Evolutionary conservation across 2,329 filamentous ascomycete species (phyloP).

Genomic region (Aspergillus sp.): DNA sequence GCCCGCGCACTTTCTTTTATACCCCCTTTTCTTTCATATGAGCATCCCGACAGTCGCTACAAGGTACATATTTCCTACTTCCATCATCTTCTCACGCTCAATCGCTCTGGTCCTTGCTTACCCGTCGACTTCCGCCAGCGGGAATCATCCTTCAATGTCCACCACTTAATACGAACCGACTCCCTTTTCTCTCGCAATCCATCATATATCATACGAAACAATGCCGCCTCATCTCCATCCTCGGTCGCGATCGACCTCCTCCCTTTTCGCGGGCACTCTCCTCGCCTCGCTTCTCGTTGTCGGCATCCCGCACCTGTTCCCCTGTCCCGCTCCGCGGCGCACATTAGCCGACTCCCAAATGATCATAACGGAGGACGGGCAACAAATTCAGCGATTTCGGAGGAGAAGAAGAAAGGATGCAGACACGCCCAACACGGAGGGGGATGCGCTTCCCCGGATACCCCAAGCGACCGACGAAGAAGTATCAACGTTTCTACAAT

Average conservation of each 20-base stretch:
- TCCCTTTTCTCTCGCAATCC: slow-evolving; percentile 18
- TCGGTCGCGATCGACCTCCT: slow-evolving; percentile 87
- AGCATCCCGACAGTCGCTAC: not conserved
- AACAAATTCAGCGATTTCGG: slow-evolving; percentile 38
- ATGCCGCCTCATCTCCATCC: slow-evolving; percentile 90
- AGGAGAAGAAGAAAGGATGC: slow-evolving; percentile 35
- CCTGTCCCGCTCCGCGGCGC: slow-evolving; percentile 79
- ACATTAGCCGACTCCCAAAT: slow-evolving; percentile 69
- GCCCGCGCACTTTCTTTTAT: not conserved
- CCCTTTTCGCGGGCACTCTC: slow-evolving; percentile 91
- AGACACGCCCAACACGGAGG: slow-evolving; percentile 18
- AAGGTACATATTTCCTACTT: not conserved
- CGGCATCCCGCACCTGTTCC: slow-evolving; percentile 81
- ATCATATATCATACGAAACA: slow-evolving; percentile 10
- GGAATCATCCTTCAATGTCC: slow-evolving; percentile 11
- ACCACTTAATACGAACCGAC: slow-evolving; percentile 1
- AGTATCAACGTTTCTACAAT: slow-evolving; percentile 44
- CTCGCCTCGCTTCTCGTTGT: slow-evolving; percentile 90
- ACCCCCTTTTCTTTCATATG: not conserved
- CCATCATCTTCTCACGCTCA: not conserved
- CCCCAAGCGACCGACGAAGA: slow-evolving; percentile 34
- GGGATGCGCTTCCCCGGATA: slow-evolving; percentile 13
- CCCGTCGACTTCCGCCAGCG: not conserved
- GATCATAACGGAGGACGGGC: slow-evolving; percentile 41
- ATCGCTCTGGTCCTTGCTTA: not conserved